A percentile compares a stretch with the other conserved stretches of the same genome.
Evolutionary conservation across 441 rosid species (phyloP).

Genomic region (Arabidopsis lyrata): DNA sequence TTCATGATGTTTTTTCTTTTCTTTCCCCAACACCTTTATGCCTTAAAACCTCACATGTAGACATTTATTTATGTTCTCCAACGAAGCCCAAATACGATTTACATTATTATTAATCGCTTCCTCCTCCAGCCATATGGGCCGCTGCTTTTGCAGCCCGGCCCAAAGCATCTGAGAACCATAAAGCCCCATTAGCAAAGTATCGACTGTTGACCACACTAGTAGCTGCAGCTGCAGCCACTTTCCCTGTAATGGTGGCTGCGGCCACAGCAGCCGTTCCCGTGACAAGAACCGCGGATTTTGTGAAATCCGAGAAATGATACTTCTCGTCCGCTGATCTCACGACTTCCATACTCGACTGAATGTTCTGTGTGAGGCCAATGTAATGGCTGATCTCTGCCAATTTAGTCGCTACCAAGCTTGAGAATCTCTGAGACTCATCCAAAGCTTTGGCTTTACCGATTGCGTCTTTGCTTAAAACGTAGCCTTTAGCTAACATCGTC

Average conservation of each 20-base stretch:
- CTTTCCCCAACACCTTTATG: not conserved
- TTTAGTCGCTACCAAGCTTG: constrained; percentile 57
- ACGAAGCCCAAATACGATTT: not conserved
- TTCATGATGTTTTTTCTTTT: not conserved
- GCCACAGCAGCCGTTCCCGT: constrained; percentile 76
- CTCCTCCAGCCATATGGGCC: constrained; percentile 69
- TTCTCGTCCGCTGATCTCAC: constrained; percentile 63
- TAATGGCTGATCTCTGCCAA: constrained; percentile 57
- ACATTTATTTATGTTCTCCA: not conserved
- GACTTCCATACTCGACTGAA: constrained; percentile 55
- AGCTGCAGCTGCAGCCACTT: constrained; percentile 70
- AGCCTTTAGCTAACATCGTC: constrained; percentile 68
- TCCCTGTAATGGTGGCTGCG: constrained; percentile 66
- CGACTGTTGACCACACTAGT: constrained; percentile 69
- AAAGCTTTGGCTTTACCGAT: constrained; percentile 62
- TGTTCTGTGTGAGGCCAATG: constrained; percentile 61
- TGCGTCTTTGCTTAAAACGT: constrained; percentile 63
- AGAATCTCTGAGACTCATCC: constrained; percentile 59
- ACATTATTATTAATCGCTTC: constrained; percentile 45
- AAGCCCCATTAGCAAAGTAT: constrained; percentile 83
- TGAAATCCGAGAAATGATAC: constrained; percentile 63
- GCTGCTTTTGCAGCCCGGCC: constrained; percentile 78
- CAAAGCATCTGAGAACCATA: constrained; percentile 76
- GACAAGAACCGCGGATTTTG: constrained; percentile 59
- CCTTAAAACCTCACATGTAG: not conserved